Evolutionary conservation across 495 filamentous ascomycete species (phyloP).

Genomic region (Neurospora sublineolata): DNA sequence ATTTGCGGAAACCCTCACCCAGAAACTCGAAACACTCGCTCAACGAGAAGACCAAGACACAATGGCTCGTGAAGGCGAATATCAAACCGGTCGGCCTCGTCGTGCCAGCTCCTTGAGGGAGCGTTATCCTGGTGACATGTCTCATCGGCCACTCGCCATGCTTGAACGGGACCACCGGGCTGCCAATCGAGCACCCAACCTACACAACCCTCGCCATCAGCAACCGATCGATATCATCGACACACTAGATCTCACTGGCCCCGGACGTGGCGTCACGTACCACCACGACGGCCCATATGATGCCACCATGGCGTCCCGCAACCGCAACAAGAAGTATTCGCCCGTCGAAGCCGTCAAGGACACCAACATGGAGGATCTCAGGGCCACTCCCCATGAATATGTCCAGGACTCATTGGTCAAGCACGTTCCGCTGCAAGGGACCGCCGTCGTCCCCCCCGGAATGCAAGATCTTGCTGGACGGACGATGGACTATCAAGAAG

Average conservation of each 20-base stretch:
- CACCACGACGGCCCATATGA: conserved; percentile 94
- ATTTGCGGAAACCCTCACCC: conserved; percentile 7
- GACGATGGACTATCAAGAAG: conserved; percentile 73
- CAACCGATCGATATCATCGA: conserved; percentile 73
- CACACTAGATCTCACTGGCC: conserved; percentile 49
- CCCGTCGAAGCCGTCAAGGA: conserved; percentile 68
- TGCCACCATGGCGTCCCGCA: conserved; percentile 62
- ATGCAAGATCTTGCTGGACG: conserved; percentile 52
- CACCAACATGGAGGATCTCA: conserved; percentile 66
- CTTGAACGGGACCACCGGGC: conserved; percentile 44
- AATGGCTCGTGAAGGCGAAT: background rate
- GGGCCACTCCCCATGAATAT: conserved; percentile 72
- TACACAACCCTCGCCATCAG: conserved; percentile 40
- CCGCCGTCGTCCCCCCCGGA: conserved; percentile 65
- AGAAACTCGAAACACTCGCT: conserved; percentile 1
- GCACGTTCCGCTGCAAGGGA: conserved; percentile 78
- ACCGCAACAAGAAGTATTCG: conserved; percentile 47
- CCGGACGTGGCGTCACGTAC: conserved; percentile 45
- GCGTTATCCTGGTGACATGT: conserved; percentile 49
- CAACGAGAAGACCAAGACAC: background rate
- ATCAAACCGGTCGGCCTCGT: conserved; percentile 12
- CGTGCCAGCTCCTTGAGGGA: conserved; percentile 42
- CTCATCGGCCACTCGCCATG: conserved; percentile 50
- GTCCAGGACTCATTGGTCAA: conserved; percentile 60
- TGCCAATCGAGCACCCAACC: conserved; percentile 52